Percentiles rank a stretch among this genome's conserved stretches.
phyloP scores from a whole-genome alignment of 805 yeast genomes.

The Candida silvicultrix region DNA sequence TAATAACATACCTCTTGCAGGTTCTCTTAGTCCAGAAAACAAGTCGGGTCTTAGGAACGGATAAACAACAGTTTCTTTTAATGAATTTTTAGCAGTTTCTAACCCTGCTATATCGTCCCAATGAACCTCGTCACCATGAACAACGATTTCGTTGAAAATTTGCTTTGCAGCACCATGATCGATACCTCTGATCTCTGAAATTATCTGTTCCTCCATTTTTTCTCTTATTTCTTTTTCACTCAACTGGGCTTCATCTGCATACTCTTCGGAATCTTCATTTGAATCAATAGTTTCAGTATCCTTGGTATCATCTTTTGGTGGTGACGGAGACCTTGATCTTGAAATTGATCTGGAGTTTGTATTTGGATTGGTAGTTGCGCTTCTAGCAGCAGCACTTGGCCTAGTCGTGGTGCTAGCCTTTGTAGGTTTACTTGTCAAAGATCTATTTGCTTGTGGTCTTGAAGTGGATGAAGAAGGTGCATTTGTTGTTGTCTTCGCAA shows the following conservation, averaged over 20 bases:
- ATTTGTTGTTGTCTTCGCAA: neutral
- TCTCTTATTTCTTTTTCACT: conserved; percentile 22
- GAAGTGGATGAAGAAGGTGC: neutral
- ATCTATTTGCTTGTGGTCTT: no score
- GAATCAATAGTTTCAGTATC: conserved; percentile 19
- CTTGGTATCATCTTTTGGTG: conserved; percentile 2
- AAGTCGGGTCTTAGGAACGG: conserved; percentile 93
- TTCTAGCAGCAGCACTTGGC: neutral
- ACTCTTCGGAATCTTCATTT: conserved; percentile 8
- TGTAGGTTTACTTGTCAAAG: no score
- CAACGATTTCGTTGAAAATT: conserved; percentile 81
- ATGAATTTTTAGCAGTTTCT: conserved; percentile 78
- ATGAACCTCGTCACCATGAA: conserved; percentile 82
- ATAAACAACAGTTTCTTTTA: conserved; percentile 93
- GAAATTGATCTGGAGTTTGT: neutral
- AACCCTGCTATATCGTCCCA: conserved; percentile 97
- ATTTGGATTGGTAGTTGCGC: no score
- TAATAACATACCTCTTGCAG: conserved; percentile 90
- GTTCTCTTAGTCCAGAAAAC: conserved; percentile 86
- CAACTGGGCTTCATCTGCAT: conserved; percentile 17
- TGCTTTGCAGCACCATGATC: conserved; percentile 77
- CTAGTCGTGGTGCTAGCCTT: neutral
- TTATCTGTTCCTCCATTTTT: conserved; percentile 22
- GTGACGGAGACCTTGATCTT: conserved; percentile 1
- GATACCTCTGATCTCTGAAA: conserved; percentile 45